Evolutionary conservation across 2,329 filamentous ascomycete genomes (phyloP), one percentile per base, ranked within the genome.

Genomic region (Cytospora schulzeri): DNA sequence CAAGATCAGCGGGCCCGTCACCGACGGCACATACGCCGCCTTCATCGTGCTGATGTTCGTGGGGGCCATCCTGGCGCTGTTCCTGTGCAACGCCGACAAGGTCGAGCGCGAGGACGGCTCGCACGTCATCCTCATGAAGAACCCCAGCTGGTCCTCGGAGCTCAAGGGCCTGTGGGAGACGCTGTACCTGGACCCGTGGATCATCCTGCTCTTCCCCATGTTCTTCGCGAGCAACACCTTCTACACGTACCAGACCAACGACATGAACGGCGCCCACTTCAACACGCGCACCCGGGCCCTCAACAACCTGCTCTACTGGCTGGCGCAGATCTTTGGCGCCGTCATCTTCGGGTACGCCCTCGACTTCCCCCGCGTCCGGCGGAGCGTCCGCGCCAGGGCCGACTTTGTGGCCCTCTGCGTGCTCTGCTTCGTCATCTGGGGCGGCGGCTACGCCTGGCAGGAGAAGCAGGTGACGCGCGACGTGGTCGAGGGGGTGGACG

Each of bases 51-150:
- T 96, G 70, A 95, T 93, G 80, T 81, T 90, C 60, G 69, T 84
- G 54, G 92, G 92, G 54, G 91, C 91, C 66, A 70, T 86, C 17
- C 80, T 96, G 2, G 85, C 90, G 33, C 86, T 91, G 72, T 80
- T 83, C 50, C 83, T 96, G 4, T 87, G 87, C 71, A 87, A 95
- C 71, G 90, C 91, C 45, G 85, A 85, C 70, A 84, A 87, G 62
- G 85, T 97, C 67, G 80, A 91, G 69, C 91, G 93, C 67, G 81
- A 84, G 45, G 92, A 97, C 73, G 91, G 92, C 65, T 90, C 90
- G 64, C 85, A 87, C 65, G 88, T 96, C 73, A 92, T 96, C 68
- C 78, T 93, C 68, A 96, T 94, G 90, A 94, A 95, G 81, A 91
- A 96, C 76, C 93, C 93, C 4, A 91, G 90, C 59, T 96, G 91